Conservation (phyloP, 106 monocot genomes). For the Gastrodia elata region DNA sequence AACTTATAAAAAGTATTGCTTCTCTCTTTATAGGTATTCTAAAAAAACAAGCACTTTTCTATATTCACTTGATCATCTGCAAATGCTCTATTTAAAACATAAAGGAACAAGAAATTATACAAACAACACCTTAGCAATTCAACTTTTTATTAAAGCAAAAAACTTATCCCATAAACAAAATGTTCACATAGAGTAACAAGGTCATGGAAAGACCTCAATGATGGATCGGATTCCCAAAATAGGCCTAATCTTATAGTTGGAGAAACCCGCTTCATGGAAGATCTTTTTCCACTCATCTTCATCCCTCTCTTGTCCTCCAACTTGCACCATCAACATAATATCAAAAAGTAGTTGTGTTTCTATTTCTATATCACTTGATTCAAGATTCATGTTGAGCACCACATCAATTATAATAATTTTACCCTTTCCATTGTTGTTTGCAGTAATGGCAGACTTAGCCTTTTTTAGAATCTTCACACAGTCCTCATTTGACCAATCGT, state of each 20-base stretch:
- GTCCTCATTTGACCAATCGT: slow-evolving; percentile 16
- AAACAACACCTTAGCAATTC: too few relatives aligned
- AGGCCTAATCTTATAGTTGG: slow-evolving; percentile 6
- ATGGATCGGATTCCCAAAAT: slow-evolving; percentile 9
- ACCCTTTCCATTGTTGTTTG: slow-evolving; percentile 9
- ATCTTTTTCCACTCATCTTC: slow-evolving; percentile 17
- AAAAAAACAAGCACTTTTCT: too few relatives aligned
- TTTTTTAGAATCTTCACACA: slow-evolving; percentile 11
- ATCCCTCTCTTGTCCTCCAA: slow-evolving; percentile 14
- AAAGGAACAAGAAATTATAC: too few relatives aligned
- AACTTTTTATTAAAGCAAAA: too few relatives aligned
- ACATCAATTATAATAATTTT: slow-evolving; percentile 18
- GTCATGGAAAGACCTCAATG: slow-evolving; percentile 20
- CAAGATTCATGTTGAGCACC: background rate
- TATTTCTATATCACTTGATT: background rate
- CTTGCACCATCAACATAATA: slow-evolving; percentile 11
- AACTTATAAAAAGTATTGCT: too few relatives aligned
- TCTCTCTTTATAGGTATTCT: too few relatives aligned
- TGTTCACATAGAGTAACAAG: too few relatives aligned
- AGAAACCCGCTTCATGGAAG: slow-evolving; percentile 11
- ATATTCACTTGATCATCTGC: too few relatives aligned
- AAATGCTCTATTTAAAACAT: too few relatives aligned
- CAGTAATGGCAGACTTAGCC: slow-evolving; percentile 14
- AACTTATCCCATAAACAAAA: too few relatives aligned
- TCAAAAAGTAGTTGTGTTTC: background rate